phyloP scores from a whole-genome alignment of 1,284 basidiomycete genomes.

The Sutorius eximius region DNA sequence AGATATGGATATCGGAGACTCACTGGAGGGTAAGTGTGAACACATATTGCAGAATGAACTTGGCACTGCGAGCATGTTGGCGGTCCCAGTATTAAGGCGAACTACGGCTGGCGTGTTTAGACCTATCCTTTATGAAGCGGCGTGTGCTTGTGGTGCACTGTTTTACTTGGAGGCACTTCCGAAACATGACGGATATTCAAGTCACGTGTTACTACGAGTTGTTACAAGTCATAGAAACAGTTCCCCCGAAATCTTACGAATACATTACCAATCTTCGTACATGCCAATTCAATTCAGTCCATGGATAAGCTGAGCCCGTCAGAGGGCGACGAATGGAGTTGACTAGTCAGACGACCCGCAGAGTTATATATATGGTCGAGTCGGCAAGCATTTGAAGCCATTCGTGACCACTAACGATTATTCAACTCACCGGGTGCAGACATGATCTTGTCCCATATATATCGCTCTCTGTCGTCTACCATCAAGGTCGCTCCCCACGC shows the following conservation, averaged over 20 bases:
- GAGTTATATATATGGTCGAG: not conserved
- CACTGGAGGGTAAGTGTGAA: constrained; percentile 53
- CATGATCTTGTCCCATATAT: constrained; percentile 23
- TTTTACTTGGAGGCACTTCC: not conserved
- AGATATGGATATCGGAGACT: constrained; percentile 16
- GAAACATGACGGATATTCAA: not conserved
- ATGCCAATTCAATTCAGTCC: not conserved
- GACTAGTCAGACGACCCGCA: not conserved
- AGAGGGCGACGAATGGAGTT: not conserved
- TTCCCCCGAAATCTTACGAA: not conserved
- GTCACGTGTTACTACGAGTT: not conserved
- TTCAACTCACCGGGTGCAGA: not conserved
- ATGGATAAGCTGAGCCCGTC: not conserved
- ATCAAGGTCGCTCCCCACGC: constrained; percentile 5
- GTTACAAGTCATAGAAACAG: not conserved
- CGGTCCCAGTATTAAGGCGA: not conserved
- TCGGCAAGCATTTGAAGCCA: too few relatives aligned
- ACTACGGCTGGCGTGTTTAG: not conserved
- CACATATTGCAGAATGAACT: not conserved
- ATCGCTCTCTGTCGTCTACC: constrained; percentile 20
- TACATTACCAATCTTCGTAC: not conserved
- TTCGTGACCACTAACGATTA: not conserved
- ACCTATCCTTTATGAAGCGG: not conserved
- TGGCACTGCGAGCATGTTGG: not conserved
- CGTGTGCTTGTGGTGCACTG: not conserved